Base-by-base conservation (phyloP, 2,329 filamentous ascomycete genomes). In the Ophiostoma pallidulum region DNA sequence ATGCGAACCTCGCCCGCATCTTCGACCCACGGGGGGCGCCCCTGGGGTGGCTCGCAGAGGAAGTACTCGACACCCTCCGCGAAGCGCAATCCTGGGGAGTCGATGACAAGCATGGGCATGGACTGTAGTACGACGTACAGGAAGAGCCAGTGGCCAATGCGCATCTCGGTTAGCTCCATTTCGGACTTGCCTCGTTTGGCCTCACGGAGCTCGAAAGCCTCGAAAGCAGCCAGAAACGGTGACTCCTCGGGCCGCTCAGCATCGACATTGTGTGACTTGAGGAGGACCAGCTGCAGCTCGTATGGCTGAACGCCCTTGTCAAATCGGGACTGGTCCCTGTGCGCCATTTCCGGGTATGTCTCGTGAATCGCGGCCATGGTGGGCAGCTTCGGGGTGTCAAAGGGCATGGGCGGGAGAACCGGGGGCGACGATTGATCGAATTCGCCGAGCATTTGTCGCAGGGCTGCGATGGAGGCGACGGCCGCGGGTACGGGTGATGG, bases 391-490 rank as follows among this genome's bases (percentile, higher is more conserved):
- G 92, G 91, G 4, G 87, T 72, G 60, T 97, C 91, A 59, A 91
- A 97, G 0, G 92, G 91, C 47, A 97, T 80, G 0, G 91, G 88
- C 0, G 92, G 92, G 50, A 91, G 78, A 0, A 97, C 89, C 0
- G 92, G 92, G 1, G 91, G 88, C 13, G 83, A 86, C 8, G 86
- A 91, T 51, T 84, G 80, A 61, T 98, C 92, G 59, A 89, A 96
- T 65, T 97, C 91, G 55, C 78, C 82, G 53, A 96, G 73, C 12
- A 96, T 77, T 53, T 81, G 82, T 46, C 91, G 80, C 39, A 97
- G 70, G 2, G 86, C 87, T 33, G 81, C 75, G 22, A 79, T 71
- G 10, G 78, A 73, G 20, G 83, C 75, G 51, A 84, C 78, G 40
- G 26, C 19, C 20, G 38, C n/a, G n/a, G 45, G n/a, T 2, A 69